These are phyloP conservation scores for Choiromyces venosus DNA, from an alignment of 495 filamentous ascomycete genomes.

Conservation along the genomic window DNA sequence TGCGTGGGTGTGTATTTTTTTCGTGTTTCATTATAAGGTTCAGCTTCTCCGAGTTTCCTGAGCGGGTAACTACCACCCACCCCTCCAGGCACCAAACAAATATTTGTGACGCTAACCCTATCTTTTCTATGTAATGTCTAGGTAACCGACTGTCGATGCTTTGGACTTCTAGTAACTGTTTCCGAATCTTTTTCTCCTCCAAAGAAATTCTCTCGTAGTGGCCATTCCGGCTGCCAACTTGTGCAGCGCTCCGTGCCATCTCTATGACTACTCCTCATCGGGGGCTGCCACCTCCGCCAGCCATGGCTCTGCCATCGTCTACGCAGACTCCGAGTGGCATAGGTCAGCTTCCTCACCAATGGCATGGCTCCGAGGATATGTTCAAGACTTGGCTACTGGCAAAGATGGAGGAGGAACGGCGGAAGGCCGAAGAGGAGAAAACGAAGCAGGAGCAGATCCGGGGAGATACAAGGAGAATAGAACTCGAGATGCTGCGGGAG, in stretches of 20 bases:
- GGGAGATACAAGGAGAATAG: constrained; percentile 75
- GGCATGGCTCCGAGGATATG: constrained; percentile 69
- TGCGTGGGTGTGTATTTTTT: constrained; percentile 28
- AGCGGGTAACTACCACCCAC: constrained; percentile 31
- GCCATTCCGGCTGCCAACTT: constrained; percentile 26
- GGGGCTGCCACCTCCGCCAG: constrained; percentile 66
- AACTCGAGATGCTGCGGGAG: constrained; percentile 76
- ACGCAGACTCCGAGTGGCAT: constrained; percentile 48
- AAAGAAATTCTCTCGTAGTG: constrained; percentile 31
- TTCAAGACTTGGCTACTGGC: constrained; percentile 77
- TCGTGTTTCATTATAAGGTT: constrained; percentile 31
- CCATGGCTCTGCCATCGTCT: constrained; percentile 58
- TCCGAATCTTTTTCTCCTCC: constrained; percentile 32
- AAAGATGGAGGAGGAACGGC: constrained; percentile 77
- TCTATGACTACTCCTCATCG: constrained; percentile 69
- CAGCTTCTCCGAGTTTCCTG: constrained; percentile 33
- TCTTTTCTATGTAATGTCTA: constrained; percentile 37
- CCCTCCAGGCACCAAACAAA: constrained; percentile 30
- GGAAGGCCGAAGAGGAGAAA: constrained; percentile 81
- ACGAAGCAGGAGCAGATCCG: constrained; percentile 71
- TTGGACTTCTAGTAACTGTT: constrained; percentile 36
- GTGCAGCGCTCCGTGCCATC: constrained; percentile 26
- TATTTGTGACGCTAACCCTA: constrained; percentile 37
- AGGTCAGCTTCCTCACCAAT: constrained; percentile 63
- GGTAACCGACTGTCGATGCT: constrained; percentile 39